These are phyloP conservation scores for Colletotrichum magnum DNA, from an alignment of 2,329 filamentous ascomycete genomes.

Conservation along the genomic window DNA sequence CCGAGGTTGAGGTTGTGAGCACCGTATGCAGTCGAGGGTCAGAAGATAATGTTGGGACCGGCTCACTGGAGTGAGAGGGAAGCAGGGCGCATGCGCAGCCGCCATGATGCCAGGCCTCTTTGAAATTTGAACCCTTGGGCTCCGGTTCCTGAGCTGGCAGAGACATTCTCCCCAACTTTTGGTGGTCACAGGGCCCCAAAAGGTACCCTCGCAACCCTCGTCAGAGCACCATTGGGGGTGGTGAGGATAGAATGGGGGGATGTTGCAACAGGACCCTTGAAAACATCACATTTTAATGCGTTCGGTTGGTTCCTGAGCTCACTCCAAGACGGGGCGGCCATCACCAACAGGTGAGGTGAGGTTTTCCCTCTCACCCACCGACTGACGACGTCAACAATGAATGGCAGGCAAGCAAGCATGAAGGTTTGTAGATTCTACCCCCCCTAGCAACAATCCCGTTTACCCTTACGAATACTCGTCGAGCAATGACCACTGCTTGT, in stretches of 20 bases:
- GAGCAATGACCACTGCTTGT: constrained; percentile 31
- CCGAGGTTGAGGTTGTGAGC: constrained; percentile 9
- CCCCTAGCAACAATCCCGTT: background rate
- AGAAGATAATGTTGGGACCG: constrained; percentile 31
- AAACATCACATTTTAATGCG: constrained; percentile 33
- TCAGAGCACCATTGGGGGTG: constrained; percentile 3
- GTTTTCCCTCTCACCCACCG: background rate
- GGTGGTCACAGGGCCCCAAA: constrained; percentile 28
- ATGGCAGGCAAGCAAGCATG: background rate
- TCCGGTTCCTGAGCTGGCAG: constrained; percentile 32
- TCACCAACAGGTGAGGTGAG: background rate
- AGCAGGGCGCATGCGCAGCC: constrained; percentile 4
- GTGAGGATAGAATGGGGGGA: background rate
- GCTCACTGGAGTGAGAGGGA: background rate
- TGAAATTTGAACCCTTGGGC: constrained; percentile 17
- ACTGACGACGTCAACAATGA: background rate
- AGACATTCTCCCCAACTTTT: constrained; percentile 32
- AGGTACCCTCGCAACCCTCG: background rate
- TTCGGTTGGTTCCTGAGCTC: background rate
- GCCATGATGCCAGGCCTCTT: constrained; percentile 19
- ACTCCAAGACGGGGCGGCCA: background rate
- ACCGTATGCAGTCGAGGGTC: constrained; percentile 35
- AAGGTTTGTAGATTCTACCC: constrained; percentile 8
- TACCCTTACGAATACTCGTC: constrained; percentile 5
- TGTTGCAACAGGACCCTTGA: constrained; percentile 31